A percentile compares a stretch with the other conserved stretches of the same genome.
Conservation (phyloP, 192 early-diverging fungal species). For the Neocallimastix lanati region DNA sequence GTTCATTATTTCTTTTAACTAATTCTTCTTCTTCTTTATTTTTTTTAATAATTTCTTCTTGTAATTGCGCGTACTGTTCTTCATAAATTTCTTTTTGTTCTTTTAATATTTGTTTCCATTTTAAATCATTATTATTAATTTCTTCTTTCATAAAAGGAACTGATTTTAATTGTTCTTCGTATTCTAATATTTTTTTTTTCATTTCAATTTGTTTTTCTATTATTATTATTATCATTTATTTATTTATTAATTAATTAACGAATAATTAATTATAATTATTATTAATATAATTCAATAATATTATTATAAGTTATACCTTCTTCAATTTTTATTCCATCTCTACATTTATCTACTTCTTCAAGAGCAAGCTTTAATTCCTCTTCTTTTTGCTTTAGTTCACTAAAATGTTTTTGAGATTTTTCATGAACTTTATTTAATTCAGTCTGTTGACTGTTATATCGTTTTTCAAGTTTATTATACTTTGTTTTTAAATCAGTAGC, state of each 20-base stretch:
- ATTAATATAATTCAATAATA: no score
- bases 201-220: not conserved
- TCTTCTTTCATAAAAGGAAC: not conserved
- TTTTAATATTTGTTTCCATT: not conserved
- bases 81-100: not conserved
- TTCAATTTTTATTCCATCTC: not conserved
- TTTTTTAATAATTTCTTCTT: not conserved
- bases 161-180: not conserved
- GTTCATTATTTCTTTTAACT: not conserved
- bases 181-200: not conserved
- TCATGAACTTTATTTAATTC: not conserved
- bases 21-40: not conserved
- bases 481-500: not conserved
- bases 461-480: not conserved
- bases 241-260: no score
- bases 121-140: not conserved
- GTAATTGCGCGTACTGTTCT: not conserved
- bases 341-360: not conserved
- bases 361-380: not conserved
- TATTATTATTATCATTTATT: no score
- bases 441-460: not conserved
- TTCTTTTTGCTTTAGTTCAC: not conserved
- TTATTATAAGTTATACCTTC: not conserved
- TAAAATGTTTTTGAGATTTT: not conserved
- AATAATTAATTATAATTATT: no score